Conservation (phyloP, 495 filamentous ascomycete genomes). For the Xylaria palmicola region DNA sequence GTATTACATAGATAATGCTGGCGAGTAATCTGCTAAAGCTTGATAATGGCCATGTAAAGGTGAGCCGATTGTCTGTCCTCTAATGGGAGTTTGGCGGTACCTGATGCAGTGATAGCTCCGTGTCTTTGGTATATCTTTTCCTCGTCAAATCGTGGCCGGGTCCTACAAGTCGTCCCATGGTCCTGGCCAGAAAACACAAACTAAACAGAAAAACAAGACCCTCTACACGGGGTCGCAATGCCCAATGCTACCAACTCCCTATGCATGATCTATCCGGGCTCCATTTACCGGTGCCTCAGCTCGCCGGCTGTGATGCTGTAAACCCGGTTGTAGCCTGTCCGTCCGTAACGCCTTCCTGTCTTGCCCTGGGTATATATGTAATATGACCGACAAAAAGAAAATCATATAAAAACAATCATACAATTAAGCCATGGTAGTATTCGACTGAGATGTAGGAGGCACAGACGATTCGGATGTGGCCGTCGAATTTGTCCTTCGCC, state of each 20-base stretch:
- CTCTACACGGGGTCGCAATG: neutral
- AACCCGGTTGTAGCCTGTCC: neutral
- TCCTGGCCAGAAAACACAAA: neutral
- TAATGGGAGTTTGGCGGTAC: neutral
- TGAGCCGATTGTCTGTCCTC: neutral
- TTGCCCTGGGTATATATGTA: slow-evolving; percentile 16
- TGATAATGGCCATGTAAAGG: neutral
- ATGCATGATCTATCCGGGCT: slow-evolving; percentile 13
- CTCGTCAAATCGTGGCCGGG: slow-evolving; percentile 8
- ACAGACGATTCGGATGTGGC: slow-evolving; percentile 21
- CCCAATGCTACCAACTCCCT: slow-evolving; percentile 7
- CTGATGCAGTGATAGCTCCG: neutral
- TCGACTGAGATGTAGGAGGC: slow-evolving; percentile 22
- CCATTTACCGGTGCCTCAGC: slow-evolving; percentile 4
- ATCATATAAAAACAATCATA: slow-evolving; percentile 3
- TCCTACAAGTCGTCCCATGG: neutral
- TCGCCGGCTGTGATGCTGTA: slow-evolving; percentile 14
- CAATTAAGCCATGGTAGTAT: slow-evolving; percentile 18
- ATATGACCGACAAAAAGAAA: slow-evolving; percentile 5
- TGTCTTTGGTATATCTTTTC: slow-evolving; percentile 9
- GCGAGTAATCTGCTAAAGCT: neutral
- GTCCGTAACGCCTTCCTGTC: slow-evolving; percentile 14
- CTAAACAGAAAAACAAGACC: slow-evolving; percentile 5
- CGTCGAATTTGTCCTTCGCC: slow-evolving; percentile 24
- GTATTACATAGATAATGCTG: neutral